A percentile compares a stretch with the other conserved stretches of the same genome.
phyloP scores from a whole-genome alignment of 306 rosid genomes.

The Prinsepia uniflora region DNA sequence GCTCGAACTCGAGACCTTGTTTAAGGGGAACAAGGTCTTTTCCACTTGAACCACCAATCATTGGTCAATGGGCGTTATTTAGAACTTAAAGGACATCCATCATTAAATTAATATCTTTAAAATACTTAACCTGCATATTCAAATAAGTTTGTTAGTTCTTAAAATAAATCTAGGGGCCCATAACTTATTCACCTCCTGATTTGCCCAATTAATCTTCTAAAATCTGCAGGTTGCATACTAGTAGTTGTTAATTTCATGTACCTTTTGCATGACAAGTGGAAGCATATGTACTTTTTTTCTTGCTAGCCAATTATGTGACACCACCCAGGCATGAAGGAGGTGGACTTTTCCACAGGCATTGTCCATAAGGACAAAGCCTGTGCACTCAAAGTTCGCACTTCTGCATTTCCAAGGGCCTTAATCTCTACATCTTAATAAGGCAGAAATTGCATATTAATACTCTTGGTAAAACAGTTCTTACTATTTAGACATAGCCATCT shows the following conservation, averaged over 20 bases:
- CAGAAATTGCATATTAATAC: neutral
- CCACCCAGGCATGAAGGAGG: neutral
- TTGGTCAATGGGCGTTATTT: neutral
- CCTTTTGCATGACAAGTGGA: neutral
- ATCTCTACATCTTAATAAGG: neutral
- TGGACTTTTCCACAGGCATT: neutral
- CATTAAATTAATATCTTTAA: neutral
- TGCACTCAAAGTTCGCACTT: neutral
- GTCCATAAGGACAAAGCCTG: neutral
- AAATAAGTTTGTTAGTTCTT: neutral
- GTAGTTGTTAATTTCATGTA: neutral
- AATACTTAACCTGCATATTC: neutral
- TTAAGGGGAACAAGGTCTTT: too few species aligned
- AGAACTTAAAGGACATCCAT: neutral
- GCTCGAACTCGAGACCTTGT: too few species aligned
- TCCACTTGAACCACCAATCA: too few species aligned
- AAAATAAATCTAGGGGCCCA: neutral
- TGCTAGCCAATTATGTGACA: neutral
- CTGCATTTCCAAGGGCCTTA: neutral
- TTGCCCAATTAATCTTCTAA: neutral
- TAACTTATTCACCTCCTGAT: neutral
- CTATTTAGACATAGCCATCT: neutral
- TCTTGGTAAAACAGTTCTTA: neutral
- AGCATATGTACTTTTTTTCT: neutral
- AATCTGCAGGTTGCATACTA: neutral